Evolutionary conservation across 345 rosid species (phyloP).

Genomic region (Trapa incisa): DNA sequence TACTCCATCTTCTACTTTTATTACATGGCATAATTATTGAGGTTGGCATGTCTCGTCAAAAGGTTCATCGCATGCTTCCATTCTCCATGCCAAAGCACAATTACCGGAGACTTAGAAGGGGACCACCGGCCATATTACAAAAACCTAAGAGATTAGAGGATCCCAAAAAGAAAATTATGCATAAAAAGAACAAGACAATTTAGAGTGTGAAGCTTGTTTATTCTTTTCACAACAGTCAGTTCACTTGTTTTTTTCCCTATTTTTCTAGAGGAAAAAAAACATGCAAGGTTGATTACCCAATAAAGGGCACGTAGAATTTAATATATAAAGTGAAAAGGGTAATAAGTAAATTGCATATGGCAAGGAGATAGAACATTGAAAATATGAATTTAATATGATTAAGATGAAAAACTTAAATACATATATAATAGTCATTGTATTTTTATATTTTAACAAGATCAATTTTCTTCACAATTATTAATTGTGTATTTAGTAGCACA

Average conservation of each 20-base stretch:
- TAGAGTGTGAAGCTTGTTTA: not conserved
- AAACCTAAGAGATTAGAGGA: slow-evolving; percentile 8
- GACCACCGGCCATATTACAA: slow-evolving; percentile 32
- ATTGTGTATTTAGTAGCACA: no score
- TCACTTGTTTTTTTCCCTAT: no score
- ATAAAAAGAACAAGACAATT: slow-evolving; percentile 6
- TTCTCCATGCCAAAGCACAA: slow-evolving; percentile 31
- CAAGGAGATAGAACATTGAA: no score
- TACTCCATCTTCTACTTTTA: no score
- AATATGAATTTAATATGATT: no score
- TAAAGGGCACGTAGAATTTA: no score
- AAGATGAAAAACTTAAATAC: no score
- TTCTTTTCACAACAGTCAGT: not conserved
- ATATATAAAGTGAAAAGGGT: no score
- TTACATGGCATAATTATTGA: not conserved
- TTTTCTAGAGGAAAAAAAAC: not conserved
- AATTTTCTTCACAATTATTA: no score
- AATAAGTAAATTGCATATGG: no score
- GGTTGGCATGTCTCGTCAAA: slow-evolving; percentile 24
- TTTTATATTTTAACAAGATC: no score
- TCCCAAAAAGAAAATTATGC: slow-evolving; percentile 29
- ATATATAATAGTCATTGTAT: no score
- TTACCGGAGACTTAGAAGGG: slow-evolving; percentile 6
- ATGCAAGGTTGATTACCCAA: not conserved
- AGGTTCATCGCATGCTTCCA: slow-evolving; percentile 43